These are phyloP conservation scores for Larix sibirica DNA, from an alignment of 83 land plant species.

Conservation along the genomic window DNA sequence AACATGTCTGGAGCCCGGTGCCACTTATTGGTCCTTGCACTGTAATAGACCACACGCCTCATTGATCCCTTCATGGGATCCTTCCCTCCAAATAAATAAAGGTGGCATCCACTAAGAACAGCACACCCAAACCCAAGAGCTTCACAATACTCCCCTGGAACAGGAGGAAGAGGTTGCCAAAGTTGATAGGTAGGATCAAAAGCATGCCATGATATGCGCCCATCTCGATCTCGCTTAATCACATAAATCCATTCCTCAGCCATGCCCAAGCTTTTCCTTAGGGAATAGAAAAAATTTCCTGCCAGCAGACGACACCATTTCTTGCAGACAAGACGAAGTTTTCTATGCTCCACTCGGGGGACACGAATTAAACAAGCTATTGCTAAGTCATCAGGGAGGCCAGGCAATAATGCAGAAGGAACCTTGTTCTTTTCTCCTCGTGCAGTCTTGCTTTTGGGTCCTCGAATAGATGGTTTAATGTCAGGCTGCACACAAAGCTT, in stretches of 20 bases:
- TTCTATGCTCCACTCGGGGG: slow-evolving; percentile 76
- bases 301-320: slow-evolving; percentile 85
- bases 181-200: slow-evolving; percentile 73
- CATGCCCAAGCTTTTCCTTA: slow-evolving; percentile 70
- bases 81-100: slow-evolving; percentile 81
- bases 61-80: slow-evolving; percentile 73
- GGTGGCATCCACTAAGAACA: slow-evolving; percentile 82
- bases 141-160: slow-evolving; percentile 71
- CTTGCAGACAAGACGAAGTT: slow-evolving; percentile 89
- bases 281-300: slow-evolving; percentile 85
- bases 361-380: slow-evolving; percentile 94
- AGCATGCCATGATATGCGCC: slow-evolving; percentile 84
- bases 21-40: slow-evolving; percentile 83
- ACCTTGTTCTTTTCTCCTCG: slow-evolving; percentile 57
- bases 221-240: slow-evolving; percentile 82
- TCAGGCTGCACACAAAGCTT: slow-evolving; percentile 78
- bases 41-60: slow-evolving; percentile 75
- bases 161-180: slow-evolving; percentile 87
- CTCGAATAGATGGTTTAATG: slow-evolving; percentile 70
- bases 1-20: slow-evolving; percentile 88
- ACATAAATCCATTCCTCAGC: slow-evolving; percentile 96
- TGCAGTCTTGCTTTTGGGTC: slow-evolving; percentile 46
- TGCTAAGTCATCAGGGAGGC: slow-evolving; percentile 98
- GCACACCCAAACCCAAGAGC: slow-evolving; percentile 82
- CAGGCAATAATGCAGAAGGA: slow-evolving; percentile 84